Base-by-base conservation (phyloP, 495 filamentous ascomycete species). In the Parachaetomium inaequale region DNA sequence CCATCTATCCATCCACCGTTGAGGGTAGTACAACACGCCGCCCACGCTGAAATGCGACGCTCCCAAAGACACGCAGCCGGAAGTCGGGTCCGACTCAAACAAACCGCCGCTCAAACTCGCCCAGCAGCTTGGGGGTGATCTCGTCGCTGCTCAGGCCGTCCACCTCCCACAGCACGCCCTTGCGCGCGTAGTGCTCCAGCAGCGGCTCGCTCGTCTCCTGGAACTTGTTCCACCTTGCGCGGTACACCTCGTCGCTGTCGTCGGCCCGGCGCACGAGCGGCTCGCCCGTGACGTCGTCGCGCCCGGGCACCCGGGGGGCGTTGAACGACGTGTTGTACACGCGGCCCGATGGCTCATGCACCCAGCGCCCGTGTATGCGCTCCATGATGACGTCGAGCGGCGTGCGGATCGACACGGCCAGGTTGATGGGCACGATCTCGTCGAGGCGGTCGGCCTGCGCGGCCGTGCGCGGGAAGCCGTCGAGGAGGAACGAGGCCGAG, bases 311-410 rank as follows among this genome's bases (percentile, higher is more conserved):
- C 65, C 87, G 88, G 3, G 94, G 95, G 7, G 86, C 76, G 68
- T 98, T 90, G 81, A 96, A 98, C 3, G 87, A 88, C 0, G 88
- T 93, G 70, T 98, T 98, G 78, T 98, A 98, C 3, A 96, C 85
- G 15, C 94, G 82, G 3, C 94, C 94, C 3, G 90, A 94, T 0
- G 93, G 88, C 68, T 89, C 91, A 72, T 98, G 94, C 26, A 98
- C 88, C 91, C 93, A 96, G 58, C 94, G 88, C 60, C 88, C 88
- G 43, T 88, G 86, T 63, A 98, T 96, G 23, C 94, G 87, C 51
- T 91, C 85, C 60, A 98, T 80, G 62, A 98, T 93, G 57, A 96
- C 89, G 19, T 88, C 84, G 43, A 82, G 71, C 2, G 88, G 88
- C 3, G 87, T 90, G 62, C 77, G 71, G 53, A 87, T 75, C 57